Base-by-base conservation (phyloP, 179 eudicot genomes). In the Beta corolliflora region DNA sequence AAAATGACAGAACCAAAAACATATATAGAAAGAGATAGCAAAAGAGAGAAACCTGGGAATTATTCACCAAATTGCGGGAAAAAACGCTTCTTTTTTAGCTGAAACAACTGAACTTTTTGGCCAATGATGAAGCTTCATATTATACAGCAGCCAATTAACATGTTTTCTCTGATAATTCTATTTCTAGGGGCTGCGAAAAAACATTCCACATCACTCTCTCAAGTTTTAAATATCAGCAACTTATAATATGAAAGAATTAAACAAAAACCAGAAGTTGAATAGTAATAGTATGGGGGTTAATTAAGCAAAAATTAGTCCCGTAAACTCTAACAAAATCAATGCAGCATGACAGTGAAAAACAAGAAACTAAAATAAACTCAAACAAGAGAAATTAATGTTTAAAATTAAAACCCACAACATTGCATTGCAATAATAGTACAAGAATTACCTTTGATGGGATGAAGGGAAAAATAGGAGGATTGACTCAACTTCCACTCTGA, bases 21-120 rank as follows among this genome's bases (percentile, higher is more conserved):
- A 60, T 2, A 36, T 18, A 81, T 12, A 13, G 19, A 67, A 61
- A 80, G 9, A 69, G 52, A 75, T 50, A 78, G 7, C 77, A 5
- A 73, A 23, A 69, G 60, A 72, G 69, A 21, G 45, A 84, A 59
- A 93, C 94, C 94, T 89, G 86, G 50, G 86, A 58, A 78, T 50
- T 31, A 53, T 23, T 77, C 46, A 80, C 15, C 31, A 52, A 71
- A 54, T 68, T 36, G 21, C 80, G 73, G 29, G 86, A 83, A 81
- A 59, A 70, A 81, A 69, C 44, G 78, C 86, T 29, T 25, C 70
- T 76, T 45, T 87, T 44, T 74, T 16, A 15, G 89, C 85, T 75
- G 89, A 79, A 81, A 83, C 15, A 0, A 77, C 55, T 75, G 77
- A 76, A 84, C 50, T 71, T 89, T 77, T 82, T 11, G 90, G 88